A percentile compares a stretch with the other conserved stretches of the same genome.
Evolutionary conservation across 2,329 filamentous ascomycete species (phyloP).

Genomic region (Scytalidium lignicola): DNA sequence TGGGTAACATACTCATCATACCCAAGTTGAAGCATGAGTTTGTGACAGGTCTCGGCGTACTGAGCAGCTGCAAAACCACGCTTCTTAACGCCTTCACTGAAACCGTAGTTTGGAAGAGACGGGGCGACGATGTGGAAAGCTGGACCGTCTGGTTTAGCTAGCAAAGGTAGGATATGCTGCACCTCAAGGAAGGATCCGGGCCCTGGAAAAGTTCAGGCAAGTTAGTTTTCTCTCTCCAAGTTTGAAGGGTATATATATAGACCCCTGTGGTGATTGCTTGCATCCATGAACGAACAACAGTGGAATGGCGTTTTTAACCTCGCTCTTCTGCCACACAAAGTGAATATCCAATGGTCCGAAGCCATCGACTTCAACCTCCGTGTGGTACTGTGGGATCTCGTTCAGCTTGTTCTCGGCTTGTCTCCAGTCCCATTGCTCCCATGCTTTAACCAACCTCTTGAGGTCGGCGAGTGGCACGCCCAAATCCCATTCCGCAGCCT

Average conservation of each 20-base stretch:
- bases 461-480: constrained; percentile 56
- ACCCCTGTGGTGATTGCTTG: constrained; percentile 16
- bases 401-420: constrained; percentile 55
- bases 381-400: constrained; percentile 52
- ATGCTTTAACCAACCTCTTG: constrained; percentile 52
- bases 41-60: constrained; percentile 60
- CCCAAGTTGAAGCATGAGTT: constrained; percentile 63
- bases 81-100: constrained; percentile 38
- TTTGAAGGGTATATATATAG: too few relatives aligned
- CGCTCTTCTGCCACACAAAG: constrained; percentile 54
- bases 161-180: constrained; percentile 51
- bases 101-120: constrained; percentile 50
- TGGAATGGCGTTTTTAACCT: constrained; percentile 47
- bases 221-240: too few relatives aligned
- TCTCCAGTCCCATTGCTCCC: constrained; percentile 60
- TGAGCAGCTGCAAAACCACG: constrained; percentile 53
- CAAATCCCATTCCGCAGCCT: constrained; percentile 47
- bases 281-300: constrained; percentile 58
- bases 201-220: too few relatives aligned
- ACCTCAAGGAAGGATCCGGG: constrained; percentile 67
- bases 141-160: constrained; percentile 32
- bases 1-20: constrained; percentile 58
- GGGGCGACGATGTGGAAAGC: constrained; percentile 55
- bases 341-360: constrained; percentile 58
- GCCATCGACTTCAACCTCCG: constrained; percentile 47